Evolutionary conservation across 2,329 filamentous ascomycete genomes (phyloP).

Genomic region (Fusarium paranaense): DNA sequence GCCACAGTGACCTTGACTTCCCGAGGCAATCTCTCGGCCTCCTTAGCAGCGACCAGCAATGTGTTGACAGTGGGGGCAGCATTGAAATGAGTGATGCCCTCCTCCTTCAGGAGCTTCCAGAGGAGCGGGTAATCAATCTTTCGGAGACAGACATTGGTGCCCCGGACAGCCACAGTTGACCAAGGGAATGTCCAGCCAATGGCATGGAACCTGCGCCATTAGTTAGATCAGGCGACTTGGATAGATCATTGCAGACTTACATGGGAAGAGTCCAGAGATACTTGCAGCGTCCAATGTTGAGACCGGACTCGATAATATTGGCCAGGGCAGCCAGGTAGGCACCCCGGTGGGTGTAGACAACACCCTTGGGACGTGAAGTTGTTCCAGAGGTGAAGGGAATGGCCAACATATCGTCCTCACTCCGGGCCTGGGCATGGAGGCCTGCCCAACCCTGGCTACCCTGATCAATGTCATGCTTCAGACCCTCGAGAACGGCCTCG

Average conservation of each 20-base stretch:
- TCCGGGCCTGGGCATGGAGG: slow-evolving; percentile 74
- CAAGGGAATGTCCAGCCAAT: slow-evolving; percentile 90
- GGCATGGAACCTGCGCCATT: slow-evolving; percentile 67
- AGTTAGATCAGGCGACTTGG: not conserved
- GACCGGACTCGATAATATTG: slow-evolving; percentile 88
- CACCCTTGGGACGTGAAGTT: slow-evolving; percentile 91
- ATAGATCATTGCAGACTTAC: slow-evolving; percentile 65
- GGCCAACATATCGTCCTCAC: slow-evolving; percentile 86
- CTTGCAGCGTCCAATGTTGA: slow-evolving; percentile 81
- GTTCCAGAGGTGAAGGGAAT: slow-evolving; percentile 96
- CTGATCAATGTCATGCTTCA: slow-evolving; percentile 75
- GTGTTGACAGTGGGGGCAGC: slow-evolving; percentile 98
- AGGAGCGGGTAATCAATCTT: slow-evolving; percentile 96
- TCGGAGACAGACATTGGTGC: slow-evolving; percentile 93
- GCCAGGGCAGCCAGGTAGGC: slow-evolving; percentile 86
- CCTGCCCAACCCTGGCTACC: slow-evolving; percentile 81
- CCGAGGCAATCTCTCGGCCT: slow-evolving; percentile 76
- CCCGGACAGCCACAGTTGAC: slow-evolving; percentile 91
- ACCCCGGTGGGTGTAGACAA: slow-evolving; percentile 90
- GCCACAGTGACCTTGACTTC: slow-evolving; percentile 91
- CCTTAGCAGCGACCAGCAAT: slow-evolving; percentile 82
- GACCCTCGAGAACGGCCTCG: slow-evolving; percentile 82
- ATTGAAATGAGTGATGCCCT: slow-evolving; percentile 93
- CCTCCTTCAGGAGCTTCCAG: slow-evolving; percentile 87
- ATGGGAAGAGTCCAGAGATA: slow-evolving; percentile 95